Evolutionary conservation across 352 stramenopile genomes (phyloP), one percentile per base, ranked within the genome.

Genomic region (Plasmopara halstedii): DNA sequence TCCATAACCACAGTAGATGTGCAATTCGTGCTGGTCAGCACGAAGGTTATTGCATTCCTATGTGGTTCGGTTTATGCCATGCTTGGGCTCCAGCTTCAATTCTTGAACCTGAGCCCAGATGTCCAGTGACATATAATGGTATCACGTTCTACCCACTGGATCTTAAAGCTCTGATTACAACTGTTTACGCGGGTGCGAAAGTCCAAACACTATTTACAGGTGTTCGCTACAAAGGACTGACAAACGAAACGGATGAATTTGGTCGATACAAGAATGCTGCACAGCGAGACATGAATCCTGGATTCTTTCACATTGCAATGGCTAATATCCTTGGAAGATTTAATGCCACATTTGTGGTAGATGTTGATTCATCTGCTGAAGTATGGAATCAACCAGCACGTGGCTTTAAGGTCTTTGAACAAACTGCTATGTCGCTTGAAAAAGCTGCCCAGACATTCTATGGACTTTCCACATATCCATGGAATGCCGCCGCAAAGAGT

Each of bases 301-400:
- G 55, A 5, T 68, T 54, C 49, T 71, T 77, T 38, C 67, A 77
- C 63, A 55, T 77, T 20, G 67, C 64, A 3, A 41, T 62, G 31
- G 27, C 52, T 14, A 83, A 80, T 54, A 46, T 79, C 6, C 41
- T 83, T 7, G 60, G 57, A 6, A 53, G 56, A n/a, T 43, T 67
- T 14, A 70, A 70, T 18, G 22, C 63, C 26, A 54, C 62, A 3
- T 75, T 73, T 48, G 44, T 83, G 7, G 40, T 65, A 3, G 71
- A 83, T 35, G 56, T 75, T 3, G 52, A 49, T 5, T 51, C 58
- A 6, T 57, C 48, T n/a, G 19, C 50, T 1, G 50, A 73, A 43
- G 68, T 85, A 18, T 84, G 72, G 69, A 84, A 84, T 56, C 64
- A 78, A 48, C 72, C 72, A 2, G 57, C 81, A 32, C 50, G 49